Evolutionary conservation across 257 asterid species (phyloP), one percentile per base, ranked within the genome.

Genomic region (Solanum rostratum): DNA sequence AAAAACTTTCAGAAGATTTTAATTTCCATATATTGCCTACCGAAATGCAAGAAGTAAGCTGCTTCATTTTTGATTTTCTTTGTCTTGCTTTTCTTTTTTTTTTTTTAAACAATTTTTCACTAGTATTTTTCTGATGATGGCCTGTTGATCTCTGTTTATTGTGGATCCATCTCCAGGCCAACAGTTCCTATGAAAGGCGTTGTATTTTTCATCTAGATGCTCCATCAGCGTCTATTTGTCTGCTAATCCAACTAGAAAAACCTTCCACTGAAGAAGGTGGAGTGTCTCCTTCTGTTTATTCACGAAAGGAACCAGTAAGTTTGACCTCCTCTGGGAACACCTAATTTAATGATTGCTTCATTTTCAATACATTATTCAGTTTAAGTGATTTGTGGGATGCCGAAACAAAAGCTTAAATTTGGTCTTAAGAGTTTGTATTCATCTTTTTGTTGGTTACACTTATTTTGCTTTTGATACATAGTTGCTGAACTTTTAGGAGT

Each of bases 191-290:
- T 54, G 97, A 91, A 87, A 89, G 89, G 41, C 95, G 97, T 79
- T 95, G 98, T 70, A 85, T 97, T 87, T 97, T 97, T 84, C 93
- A 91, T 80, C 94, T 95, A 50, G 99, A 97, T 91, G 98, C 96
- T 84, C 98, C 98, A 84, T 97, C 99, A 69, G 97, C 99, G 80
- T 97, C 98, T 59, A 92, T 95, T 89, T 95, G 98, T 88, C 91
- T 97, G 89, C 96, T 97, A 85, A 89, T 97, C 90, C 99, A 97
- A 90, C 91, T 97, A 86, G 99, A 97, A 86, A 97, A 97, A 92
- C 95, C 99, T 86, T 97, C 97, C 83, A 94, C 98, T 15, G 99
- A 97, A 89, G 99, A 97, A 91, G 98, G 98, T 55, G 99, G 99
- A 88, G 99, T 95, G 88, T 94, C 98, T 73, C 90, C 98, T 84